A percentile compares a stretch with the other conserved stretches of the same genome.
These are phyloP conservation scores for Flaveria ramosissima DNA, from an alignment of 129 eudicot genomes.

Conservation along the genomic window DNA sequence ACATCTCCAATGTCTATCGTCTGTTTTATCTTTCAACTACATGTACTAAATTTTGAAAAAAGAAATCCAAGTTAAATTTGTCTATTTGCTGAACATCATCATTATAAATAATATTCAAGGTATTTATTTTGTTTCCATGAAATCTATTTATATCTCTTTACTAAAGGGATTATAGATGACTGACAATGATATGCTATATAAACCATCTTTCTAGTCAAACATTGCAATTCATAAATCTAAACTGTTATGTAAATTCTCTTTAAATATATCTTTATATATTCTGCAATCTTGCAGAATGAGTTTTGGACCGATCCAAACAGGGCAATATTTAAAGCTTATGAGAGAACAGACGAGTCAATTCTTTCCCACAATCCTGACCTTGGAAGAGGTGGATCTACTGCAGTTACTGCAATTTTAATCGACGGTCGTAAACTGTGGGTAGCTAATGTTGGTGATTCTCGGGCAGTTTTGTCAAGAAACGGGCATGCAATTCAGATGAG, in stretches of 20 bases:
- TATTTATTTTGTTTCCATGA: neutral
- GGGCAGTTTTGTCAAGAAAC: conserved; percentile 71
- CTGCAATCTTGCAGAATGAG: conserved; percentile 49
- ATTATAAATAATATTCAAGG: neutral
- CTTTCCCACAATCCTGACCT: conserved; percentile 71
- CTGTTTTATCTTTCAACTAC: neutral
- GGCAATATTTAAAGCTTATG: conserved; percentile 72
- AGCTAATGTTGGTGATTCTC: conserved; percentile 90
- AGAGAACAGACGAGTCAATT: conserved; percentile 75
- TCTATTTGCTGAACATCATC: neutral
- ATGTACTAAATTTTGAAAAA: neutral
- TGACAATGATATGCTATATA: neutral
- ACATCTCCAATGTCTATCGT: neutral
- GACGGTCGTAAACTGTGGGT: conserved; percentile 65
- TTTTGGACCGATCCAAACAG: conserved; percentile 71
- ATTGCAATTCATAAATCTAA: neutral
- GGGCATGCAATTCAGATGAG: conserved; percentile 72
- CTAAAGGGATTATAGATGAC: neutral
- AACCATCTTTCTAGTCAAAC: neutral
- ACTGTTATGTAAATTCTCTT: neutral
- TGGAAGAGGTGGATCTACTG: conserved; percentile 90
- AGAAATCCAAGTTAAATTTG: neutral
- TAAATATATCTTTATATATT: neutral
- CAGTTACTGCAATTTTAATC: conserved; percentile 75
- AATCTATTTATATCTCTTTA: neutral